phyloP scores from a whole-genome alignment of 1,284 basidiomycete genomes.

The Apiotrichum laibachii region DNA sequence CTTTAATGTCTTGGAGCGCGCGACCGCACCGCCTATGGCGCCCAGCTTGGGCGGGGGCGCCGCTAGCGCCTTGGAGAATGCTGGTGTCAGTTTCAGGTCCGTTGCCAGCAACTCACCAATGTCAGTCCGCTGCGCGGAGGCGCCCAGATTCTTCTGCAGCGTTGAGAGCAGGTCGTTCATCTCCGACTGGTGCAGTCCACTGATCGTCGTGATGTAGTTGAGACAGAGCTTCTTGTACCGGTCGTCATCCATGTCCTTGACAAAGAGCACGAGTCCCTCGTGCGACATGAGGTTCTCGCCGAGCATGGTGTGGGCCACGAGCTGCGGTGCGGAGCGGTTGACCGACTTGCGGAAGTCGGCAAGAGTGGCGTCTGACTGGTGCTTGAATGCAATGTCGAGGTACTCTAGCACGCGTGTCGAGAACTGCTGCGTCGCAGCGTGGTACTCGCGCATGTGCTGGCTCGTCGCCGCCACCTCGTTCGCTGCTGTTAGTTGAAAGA shows the following conservation, averaged over 20 bases:
- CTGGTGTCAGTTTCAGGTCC: constrained; percentile 1
- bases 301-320: constrained; percentile 66
- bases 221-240: constrained; percentile 81
- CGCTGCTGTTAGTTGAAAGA: constrained; percentile 26
- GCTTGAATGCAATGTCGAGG: constrained; percentile 82
- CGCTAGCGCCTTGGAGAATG: constrained; percentile 8
- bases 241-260: constrained; percentile 90
- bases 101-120: constrained; percentile 29
- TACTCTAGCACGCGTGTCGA: constrained; percentile 87
- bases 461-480: constrained; percentile 88
- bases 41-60: constrained; percentile 6
- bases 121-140: constrained; percentile 12
- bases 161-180: constrained; percentile 68
- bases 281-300: constrained; percentile 83
- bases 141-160: constrained; percentile 58
- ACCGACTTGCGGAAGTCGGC: constrained; percentile 39
- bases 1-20: constrained; percentile 70
- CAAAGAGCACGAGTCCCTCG: constrained; percentile 83
- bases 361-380: constrained; percentile 56
- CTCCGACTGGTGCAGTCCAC: constrained; percentile 74
- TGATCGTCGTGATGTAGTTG: constrained; percentile 79
- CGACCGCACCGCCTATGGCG: constrained; percentile 52
- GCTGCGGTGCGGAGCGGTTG: constrained; percentile 31
- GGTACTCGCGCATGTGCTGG: constrained; percentile 85
- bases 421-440: constrained; percentile 81